Evolutionary conservation across 106 monocot species (phyloP).

Genomic region (Iris macrosiphon): DNA sequence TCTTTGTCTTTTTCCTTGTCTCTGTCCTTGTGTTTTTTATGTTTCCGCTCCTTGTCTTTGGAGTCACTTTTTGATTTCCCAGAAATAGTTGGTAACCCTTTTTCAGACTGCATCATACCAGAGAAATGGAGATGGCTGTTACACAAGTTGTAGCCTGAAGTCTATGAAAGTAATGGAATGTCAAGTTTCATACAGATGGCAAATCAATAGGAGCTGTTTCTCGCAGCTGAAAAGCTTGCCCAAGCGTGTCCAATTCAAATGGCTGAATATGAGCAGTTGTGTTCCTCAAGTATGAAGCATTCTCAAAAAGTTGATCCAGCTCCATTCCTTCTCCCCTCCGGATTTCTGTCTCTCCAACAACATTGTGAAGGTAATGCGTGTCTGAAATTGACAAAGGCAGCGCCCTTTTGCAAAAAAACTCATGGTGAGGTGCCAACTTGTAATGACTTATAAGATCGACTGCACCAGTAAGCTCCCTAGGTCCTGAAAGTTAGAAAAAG

Average conservation of each 20-base stretch:
- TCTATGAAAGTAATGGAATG: conserved; percentile 1
- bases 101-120: conserved; percentile 46
- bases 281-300: conserved; percentile 53
- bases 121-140: neutral
- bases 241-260: conserved; percentile 71
- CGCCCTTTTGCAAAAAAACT: conserved; percentile 83
- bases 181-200: conserved; percentile 56
- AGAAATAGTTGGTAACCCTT: conserved; percentile 67
- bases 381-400: conserved; percentile 81
- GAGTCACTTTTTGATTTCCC: conserved; percentile 58
- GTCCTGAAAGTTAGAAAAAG: conserved; percentile 47
- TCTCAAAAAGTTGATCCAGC: conserved; percentile 75
- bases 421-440: conserved; percentile 75
- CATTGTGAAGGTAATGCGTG: conserved; percentile 94
- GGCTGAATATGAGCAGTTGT: conserved; percentile 58
- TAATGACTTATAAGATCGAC: conserved; percentile 91
- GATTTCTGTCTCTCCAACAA: conserved; percentile 94
- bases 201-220: conserved; percentile 76
- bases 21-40: conserved; percentile 88
- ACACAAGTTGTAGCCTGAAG: neutral
- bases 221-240: conserved; percentile 82
- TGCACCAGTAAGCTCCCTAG: conserved; percentile 85
- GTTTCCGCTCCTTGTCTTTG: conserved; percentile 81
- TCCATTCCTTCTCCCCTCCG: conserved; percentile 95
- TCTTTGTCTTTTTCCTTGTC: conserved; percentile 85